Conservation (phyloP, 306 rosid species). For the Albizia julibrissin region DNA sequence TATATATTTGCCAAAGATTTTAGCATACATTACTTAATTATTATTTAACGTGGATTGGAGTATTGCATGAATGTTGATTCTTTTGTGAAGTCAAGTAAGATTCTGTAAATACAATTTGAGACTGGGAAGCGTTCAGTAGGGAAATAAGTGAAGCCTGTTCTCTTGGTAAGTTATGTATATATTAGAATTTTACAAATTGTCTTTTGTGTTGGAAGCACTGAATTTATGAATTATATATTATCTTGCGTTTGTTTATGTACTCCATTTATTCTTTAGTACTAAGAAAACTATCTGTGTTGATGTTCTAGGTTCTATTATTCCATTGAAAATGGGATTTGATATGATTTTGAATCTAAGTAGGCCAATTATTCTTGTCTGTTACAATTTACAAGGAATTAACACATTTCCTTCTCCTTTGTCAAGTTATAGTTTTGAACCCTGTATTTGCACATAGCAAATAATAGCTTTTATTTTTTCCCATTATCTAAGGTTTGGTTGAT, state of each 20-base stretch:
- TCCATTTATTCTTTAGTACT: not conserved
- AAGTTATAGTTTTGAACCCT: not conserved
- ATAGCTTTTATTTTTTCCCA: not conserved
- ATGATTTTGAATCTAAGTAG: not conserved
- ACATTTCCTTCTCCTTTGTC: not conserved
- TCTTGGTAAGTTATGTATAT: slow-evolving; percentile 70
- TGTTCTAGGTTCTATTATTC: not conserved
- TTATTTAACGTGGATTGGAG: slow-evolving; percentile 52
- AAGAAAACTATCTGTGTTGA: not conserved
- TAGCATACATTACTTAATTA: slow-evolving; percentile 45
- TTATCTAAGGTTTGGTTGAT: not conserved
- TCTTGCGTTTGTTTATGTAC: slow-evolving; percentile 3
- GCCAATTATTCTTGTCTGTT: not conserved
- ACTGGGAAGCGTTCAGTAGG: slow-evolving; percentile 70
- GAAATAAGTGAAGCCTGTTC: slow-evolving; percentile 57
- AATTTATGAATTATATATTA: slow-evolving; percentile 11
- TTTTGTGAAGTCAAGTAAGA: slow-evolving; percentile 66
- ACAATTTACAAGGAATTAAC: not conserved
- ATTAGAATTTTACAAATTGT: slow-evolving; percentile 5
- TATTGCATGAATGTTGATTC: slow-evolving; percentile 63
- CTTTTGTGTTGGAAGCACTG: slow-evolving; percentile 15
- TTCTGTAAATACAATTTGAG: slow-evolving; percentile 61
- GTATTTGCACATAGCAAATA: not conserved
- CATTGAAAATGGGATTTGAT: not conserved
- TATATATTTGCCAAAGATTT: slow-evolving; percentile 53